Conservation (phyloP, 164 flowering plant genomes). For the Kalanchoe fedtschenkoi region DNA sequence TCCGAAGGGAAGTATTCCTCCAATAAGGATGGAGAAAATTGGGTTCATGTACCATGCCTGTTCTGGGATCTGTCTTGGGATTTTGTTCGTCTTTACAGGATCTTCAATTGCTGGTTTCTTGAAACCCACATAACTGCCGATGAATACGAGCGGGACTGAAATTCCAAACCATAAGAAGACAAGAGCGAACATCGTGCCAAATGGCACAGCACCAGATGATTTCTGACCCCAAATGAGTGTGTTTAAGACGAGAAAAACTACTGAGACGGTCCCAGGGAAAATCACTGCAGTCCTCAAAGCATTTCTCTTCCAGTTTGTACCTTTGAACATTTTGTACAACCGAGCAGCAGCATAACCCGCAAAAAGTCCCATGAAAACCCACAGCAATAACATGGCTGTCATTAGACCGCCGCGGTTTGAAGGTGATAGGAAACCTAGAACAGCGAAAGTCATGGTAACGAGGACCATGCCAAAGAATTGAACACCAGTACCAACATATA, state of each 20-base stretch:
- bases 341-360: conserved; percentile 8
- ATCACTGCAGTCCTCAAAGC: conserved; percentile 7
- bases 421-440: conserved; percentile 9
- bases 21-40: conserved; percentile 5
- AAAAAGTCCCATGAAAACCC: conserved; percentile 7
- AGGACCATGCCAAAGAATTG: conserved; percentile 8
- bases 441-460: conserved; percentile 6
- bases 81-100: conserved; percentile 9
- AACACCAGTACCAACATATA: conserved; percentile 9
- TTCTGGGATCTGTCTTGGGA: conserved; percentile 10
- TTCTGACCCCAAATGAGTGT: conserved; percentile 9
- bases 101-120: conserved; percentile 9
- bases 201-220: conserved; percentile 9
- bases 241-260: conserved; percentile 4
- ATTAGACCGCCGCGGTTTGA: conserved; percentile 7
- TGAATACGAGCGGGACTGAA: conserved; percentile 6
- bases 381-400: conserved; percentile 7
- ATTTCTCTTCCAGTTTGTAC: conserved; percentile 9
- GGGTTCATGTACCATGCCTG: conserved; percentile 10
- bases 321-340: conserved; percentile 7
- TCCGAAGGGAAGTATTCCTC: conserved; percentile 8
- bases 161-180: conserved; percentile 7
- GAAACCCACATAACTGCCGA: conserved; percentile 8
- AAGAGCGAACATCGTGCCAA: conserved; percentile 9
- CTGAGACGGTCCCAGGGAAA: conserved; percentile 1